Conservation (phyloP, 2,329 filamentous ascomycete genomes). For the Emmonsia crescens region DNA sequence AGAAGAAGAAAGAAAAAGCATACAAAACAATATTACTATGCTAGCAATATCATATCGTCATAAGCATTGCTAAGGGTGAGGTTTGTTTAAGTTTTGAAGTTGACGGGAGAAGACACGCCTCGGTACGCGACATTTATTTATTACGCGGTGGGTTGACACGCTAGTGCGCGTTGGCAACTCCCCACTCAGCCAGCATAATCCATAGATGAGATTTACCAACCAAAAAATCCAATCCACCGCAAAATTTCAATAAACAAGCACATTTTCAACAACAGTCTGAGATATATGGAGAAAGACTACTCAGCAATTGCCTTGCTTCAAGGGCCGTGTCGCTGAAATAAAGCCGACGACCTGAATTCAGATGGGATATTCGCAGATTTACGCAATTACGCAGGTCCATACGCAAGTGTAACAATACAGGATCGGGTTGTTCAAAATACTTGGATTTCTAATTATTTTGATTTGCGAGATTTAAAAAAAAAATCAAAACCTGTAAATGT, state of each 20-base stretch:
- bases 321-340: not conserved
- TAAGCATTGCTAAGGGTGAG: not conserved
- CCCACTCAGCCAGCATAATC: not conserved
- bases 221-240: not conserved
- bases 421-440: constrained; percentile 3
- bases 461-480: not conserved
- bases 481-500: not conserved
- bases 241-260: not conserved
- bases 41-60: not conserved
- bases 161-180: not conserved
- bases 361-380: not conserved
- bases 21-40: not conserved
- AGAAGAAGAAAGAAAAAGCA: not conserved
- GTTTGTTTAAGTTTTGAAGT: not conserved
- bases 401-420: not conserved
- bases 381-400: no score
- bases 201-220: not conserved
- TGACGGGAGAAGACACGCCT: not conserved
- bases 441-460: constrained; percentile 4
- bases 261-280: not conserved
- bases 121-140: not conserved
- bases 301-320: not conserved
- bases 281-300: not conserved
- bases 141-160: not conserved
- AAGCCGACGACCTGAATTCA: not conserved